These are phyloP conservation scores for Aspergillus sp. DNA, from an alignment of 2,329 filamentous ascomycete species.

Conservation along the genomic window DNA sequence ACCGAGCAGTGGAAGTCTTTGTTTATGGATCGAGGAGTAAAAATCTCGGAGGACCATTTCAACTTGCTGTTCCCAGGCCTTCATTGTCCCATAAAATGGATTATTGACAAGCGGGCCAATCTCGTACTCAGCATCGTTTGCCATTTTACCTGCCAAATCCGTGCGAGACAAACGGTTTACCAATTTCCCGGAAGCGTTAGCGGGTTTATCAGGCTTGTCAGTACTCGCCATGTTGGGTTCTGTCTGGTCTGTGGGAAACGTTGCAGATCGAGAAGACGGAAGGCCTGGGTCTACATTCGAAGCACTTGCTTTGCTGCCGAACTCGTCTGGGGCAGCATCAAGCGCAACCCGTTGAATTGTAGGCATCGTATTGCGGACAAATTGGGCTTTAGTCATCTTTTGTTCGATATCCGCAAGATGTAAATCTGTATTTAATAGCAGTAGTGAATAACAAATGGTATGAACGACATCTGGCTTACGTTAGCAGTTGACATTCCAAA, in stretches of 20 bases:
- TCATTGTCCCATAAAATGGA: constrained; percentile 71
- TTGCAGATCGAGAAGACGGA: constrained; percentile 4
- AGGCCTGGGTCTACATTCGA: constrained; percentile 43
- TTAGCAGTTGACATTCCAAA: constrained; percentile 22
- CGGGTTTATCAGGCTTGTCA: constrained; percentile 23
- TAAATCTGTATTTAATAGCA: constrained; percentile 92
- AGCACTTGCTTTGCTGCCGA: constrained; percentile 51
- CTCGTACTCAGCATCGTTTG: constrained; percentile 30
- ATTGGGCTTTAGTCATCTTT: constrained; percentile 94
- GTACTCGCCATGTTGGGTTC: constrained; percentile 17
- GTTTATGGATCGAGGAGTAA: constrained; percentile 83
- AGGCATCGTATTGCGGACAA: constrained; percentile 93
- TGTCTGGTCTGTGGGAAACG: constrained; percentile 16
- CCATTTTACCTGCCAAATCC: constrained; percentile 27
- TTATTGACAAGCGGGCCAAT: constrained; percentile 72
- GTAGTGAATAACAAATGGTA: constrained; percentile 93
- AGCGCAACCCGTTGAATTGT: constrained; percentile 76
- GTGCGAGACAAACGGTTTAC: constrained; percentile 28
- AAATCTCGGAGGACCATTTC: constrained; percentile 91
- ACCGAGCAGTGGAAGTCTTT: constrained; percentile 83
- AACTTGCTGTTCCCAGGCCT: constrained; percentile 83
- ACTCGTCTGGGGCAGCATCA: constrained; percentile 69
- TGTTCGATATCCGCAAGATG: constrained; percentile 92
- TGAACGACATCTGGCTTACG: constrained; percentile 76
- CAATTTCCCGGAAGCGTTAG: constrained; percentile 20